These are phyloP conservation scores for Crithidia bombi DNA, from an alignment of 208 protist species.

Conservation along the genomic window DNA sequence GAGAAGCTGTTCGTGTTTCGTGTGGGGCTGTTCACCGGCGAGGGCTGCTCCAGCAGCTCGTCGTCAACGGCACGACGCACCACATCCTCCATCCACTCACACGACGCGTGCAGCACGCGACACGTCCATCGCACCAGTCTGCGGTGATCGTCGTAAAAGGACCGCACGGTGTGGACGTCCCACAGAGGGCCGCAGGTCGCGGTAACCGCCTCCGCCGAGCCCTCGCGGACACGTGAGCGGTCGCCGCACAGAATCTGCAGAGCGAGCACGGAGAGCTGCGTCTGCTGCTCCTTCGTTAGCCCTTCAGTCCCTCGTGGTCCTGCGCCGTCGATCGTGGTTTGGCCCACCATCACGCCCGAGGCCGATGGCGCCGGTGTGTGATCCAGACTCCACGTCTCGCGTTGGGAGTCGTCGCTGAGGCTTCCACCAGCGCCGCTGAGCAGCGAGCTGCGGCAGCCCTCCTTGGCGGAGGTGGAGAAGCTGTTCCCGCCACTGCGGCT, in stretches of 20 bases:
- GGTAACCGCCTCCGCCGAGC: slow-evolving; percentile 29
- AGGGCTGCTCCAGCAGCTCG: slow-evolving; percentile 7
- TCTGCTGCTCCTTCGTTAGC: slow-evolving; percentile 15
- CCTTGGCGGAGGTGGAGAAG: background rate
- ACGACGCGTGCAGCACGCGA: slow-evolving; percentile 28
- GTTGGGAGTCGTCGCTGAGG: slow-evolving; percentile 5
- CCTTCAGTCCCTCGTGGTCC: background rate
- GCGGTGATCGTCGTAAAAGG: slow-evolving; percentile 32
- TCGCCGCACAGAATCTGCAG: slow-evolving; percentile 42
- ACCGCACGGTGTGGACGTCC: slow-evolving; percentile 32
- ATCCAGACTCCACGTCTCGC: slow-evolving; percentile 12
- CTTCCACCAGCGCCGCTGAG: background rate
- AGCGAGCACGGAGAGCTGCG: slow-evolving; percentile 24
- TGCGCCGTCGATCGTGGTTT: background rate
- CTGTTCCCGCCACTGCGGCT: background rate
- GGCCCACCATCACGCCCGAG: background rate
- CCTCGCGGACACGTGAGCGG: slow-evolving; percentile 33
- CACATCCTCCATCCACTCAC: slow-evolving; percentile 34
- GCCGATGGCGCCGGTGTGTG: background rate
- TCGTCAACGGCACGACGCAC: slow-evolving; percentile 29
- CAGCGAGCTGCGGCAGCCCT: slow-evolving; percentile 1
- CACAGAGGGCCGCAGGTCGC: slow-evolving; percentile 42
- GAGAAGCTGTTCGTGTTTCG: background rate
- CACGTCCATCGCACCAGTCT: slow-evolving; percentile 25
- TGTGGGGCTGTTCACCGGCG: background rate